phyloP scores from a whole-genome alignment of 75 land plant species.

The Chamaecyparis obtusa region DNA sequence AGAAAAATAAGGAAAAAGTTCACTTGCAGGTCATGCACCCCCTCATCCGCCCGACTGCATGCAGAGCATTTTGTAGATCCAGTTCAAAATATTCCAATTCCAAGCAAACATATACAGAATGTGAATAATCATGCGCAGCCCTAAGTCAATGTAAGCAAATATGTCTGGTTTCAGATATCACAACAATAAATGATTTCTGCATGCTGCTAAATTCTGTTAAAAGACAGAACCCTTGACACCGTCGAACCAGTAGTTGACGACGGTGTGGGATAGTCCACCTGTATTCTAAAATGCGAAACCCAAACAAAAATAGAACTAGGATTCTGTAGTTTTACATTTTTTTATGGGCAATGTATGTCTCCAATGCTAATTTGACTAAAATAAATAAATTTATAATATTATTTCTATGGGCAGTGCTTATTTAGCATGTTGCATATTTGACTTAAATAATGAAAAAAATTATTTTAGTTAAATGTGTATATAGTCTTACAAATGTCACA shows the following conservation, averaged over 20 bases:
- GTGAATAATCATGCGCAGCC: background rate
- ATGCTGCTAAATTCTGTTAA: background rate
- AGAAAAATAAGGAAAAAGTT: background rate
- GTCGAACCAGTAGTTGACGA: background rate
- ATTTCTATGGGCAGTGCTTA: too few relatives aligned
- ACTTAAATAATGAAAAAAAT: too few relatives aligned
- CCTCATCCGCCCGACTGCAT: background rate
- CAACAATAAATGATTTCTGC: background rate
- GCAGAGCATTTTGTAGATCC: background rate
- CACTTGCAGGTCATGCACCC: background rate
- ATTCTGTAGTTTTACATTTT: too few relatives aligned
- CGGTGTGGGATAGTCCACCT: background rate
- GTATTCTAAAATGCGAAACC: background rate
- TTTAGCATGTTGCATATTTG: too few relatives aligned
- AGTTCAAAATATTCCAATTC: background rate
- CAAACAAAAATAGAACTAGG: too few relatives aligned
- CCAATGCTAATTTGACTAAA: too few relatives aligned
- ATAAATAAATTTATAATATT: too few relatives aligned
- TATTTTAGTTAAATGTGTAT: too few relatives aligned
- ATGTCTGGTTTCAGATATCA: background rate
- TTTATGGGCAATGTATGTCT: too few relatives aligned
- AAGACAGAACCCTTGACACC: background rate
- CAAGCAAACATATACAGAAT: background rate
- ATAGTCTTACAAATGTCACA: too few relatives aligned
- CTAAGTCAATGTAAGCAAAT: background rate